phyloP scores from a whole-genome alignment of 768 basidiomycete species.

The Neoboletus brunneissimus region DNA sequence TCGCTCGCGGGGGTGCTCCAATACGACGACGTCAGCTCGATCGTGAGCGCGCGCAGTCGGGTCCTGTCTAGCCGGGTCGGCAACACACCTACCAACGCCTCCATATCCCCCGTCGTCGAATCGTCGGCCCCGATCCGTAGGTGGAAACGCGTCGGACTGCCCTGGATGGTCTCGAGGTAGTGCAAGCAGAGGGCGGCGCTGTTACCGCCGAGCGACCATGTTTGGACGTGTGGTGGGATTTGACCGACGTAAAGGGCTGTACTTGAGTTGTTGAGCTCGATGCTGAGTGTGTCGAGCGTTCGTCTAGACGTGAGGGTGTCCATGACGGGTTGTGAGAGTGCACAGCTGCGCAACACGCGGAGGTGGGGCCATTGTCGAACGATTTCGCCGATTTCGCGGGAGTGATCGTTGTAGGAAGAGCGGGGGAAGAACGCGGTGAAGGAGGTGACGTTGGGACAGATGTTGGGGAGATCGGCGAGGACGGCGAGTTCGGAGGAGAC shows the following conservation, averaged over 20 bases:
- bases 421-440: slow-evolving; percentile 28
- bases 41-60: slow-evolving; percentile 5
- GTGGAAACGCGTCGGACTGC: slow-evolving; percentile 16
- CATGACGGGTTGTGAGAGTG: slow-evolving; percentile 23
- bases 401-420: slow-evolving; percentile 28
- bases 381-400: slow-evolving; percentile 24
- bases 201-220: slow-evolving; percentile 24
- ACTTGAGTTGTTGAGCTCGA: slow-evolving; percentile 28
- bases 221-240: slow-evolving; percentile 17
- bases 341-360: slow-evolving; percentile 16
- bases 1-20: slow-evolving; percentile 25
- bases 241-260: slow-evolving; percentile 18
- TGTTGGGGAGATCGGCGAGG: slow-evolving; percentile 16
- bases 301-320: slow-evolving; percentile 11
- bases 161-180: slow-evolving; percentile 20
- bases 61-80: slow-evolving; percentile 13
- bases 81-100: slow-evolving; percentile 8
- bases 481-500: slow-evolving; percentile 20
- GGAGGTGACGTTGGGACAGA: slow-evolving; percentile 27
- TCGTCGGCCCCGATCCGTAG: slow-evolving; percentile 28
- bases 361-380: slow-evolving; percentile 21
- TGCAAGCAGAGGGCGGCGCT: slow-evolving; percentile 21
- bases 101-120: slow-evolving; percentile 19
- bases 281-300: slow-evolving; percentile 20
- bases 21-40: slow-evolving; percentile 30